These are phyloP conservation scores for Plasmodium coatneyi DNA, from an alignment of 169 alveolate species.

Conservation along the genomic window DNA sequence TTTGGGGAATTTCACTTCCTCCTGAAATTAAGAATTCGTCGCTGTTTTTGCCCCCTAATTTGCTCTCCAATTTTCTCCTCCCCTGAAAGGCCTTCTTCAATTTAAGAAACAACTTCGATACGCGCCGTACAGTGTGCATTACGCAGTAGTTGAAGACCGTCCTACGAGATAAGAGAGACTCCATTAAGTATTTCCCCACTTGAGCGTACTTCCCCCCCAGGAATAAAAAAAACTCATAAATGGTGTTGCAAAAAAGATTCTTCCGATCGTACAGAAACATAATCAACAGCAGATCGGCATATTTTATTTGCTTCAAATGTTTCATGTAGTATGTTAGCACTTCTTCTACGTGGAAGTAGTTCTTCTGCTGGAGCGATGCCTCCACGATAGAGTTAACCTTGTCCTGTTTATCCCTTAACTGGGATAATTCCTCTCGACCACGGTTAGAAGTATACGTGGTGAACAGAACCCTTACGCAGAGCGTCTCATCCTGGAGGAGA, in stretches of 20 bases:
- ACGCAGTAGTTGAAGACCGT: slow-evolving; percentile 9
- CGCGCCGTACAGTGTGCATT: not conserved
- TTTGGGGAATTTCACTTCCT: not conserved
- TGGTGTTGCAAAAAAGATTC: not conserved
- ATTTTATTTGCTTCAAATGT: slow-evolving; percentile 37
- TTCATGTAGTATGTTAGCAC: slow-evolving; percentile 15
- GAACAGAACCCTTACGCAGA: not conserved
- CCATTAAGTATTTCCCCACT: not conserved
- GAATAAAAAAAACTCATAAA: slow-evolving; percentile 41
- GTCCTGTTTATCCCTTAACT: not conserved
- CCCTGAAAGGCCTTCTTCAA: not conserved
- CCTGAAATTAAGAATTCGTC: not conserved
- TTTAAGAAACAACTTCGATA: not conserved
- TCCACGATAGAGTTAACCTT: slow-evolving; percentile 10
- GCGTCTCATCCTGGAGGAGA: slow-evolving; percentile 28
- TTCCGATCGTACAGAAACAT: slow-evolving; percentile 34
- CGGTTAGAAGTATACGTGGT: not conserved
- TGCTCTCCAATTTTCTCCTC: not conserved
- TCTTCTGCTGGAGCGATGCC: not conserved
- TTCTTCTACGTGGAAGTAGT: slow-evolving; percentile 43
- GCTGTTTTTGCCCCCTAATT: not conserved
- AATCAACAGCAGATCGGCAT: slow-evolving; percentile 23
- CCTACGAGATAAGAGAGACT: not conserved
- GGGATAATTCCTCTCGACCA: not conserved
- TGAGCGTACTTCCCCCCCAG: slow-evolving; percentile 19